Conservation (phyloP, 2,329 filamentous ascomycete genomes). For the Fusarium penzigii region DNA sequence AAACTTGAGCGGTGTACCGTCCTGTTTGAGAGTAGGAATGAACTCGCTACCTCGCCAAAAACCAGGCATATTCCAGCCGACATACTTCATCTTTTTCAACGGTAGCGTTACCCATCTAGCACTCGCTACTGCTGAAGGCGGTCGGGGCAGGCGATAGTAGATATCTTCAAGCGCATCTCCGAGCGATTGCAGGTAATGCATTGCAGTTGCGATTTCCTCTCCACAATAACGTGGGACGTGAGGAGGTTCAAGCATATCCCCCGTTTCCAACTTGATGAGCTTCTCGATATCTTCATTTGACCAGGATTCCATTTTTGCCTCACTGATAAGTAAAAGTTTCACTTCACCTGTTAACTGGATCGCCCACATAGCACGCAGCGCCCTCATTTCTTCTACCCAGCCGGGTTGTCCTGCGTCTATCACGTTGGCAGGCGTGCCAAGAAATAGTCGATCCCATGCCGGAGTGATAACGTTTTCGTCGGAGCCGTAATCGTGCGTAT, state of each 20-base stretch:
- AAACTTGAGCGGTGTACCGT: not conserved
- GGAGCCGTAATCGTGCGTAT: not conserved
- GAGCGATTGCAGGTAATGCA: constrained; percentile 8
- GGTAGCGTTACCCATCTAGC: constrained; percentile 11
- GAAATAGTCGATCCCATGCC: constrained; percentile 11
- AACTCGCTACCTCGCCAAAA: constrained; percentile 1
- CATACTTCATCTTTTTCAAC: not conserved
- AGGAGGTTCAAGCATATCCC: constrained; percentile 1
- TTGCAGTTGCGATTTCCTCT: constrained; percentile 8
- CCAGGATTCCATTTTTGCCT: not conserved
- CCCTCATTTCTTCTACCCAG: constrained; percentile 29
- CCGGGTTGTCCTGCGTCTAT: constrained; percentile 14
- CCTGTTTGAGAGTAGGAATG: not conserved
- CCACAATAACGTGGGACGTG: no score
- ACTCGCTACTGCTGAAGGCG: constrained; percentile 1
- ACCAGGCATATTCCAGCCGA: not conserved
- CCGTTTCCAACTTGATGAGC: not conserved
- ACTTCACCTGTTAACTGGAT: constrained; percentile 18
- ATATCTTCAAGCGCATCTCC: constrained; percentile 1
- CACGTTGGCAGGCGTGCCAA: constrained; percentile 3
- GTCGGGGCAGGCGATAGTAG: constrained; percentile 8
- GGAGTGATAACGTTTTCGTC: not conserved
- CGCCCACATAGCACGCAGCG: constrained; percentile 18
- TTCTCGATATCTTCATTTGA: constrained; percentile 7
- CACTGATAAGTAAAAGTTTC: not conserved